Evolutionary conservation across 139 green algal species (phyloP).

Genomic region (Volvox africanus): DNA sequence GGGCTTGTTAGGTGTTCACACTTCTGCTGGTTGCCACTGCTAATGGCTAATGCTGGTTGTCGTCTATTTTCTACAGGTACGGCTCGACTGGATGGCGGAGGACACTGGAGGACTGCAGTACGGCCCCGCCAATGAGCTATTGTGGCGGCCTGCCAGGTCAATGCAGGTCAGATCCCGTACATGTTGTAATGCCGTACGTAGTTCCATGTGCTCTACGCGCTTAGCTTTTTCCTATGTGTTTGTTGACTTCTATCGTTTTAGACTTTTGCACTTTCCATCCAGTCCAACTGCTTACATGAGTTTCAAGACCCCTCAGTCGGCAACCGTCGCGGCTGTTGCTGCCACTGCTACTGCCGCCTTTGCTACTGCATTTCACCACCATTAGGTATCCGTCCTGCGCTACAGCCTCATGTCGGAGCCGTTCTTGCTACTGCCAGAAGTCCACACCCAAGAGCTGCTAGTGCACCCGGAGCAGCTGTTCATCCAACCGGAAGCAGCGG

Average conservation of each 20-base stretch:
- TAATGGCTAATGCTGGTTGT: not conserved
- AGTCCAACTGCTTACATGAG: no score
- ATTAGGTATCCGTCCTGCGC: constrained; percentile 31
- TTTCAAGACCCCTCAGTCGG: no score
- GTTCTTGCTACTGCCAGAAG: constrained; percentile 32
- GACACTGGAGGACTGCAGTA: constrained; percentile 47
- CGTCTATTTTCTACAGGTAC: not conserved
- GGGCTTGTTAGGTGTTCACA: no score
- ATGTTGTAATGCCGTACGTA: not conserved
- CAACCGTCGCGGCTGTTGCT: no score
- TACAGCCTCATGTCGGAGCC: constrained; percentile 27
- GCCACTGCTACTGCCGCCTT: no score
- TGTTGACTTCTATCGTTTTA: no score
- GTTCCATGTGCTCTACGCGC: no score
- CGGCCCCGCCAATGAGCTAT: constrained; percentile 37
- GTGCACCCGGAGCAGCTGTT: not conserved
- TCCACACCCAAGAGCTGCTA: constrained; percentile 19
- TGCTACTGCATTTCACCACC: no score
- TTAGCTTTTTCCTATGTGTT: no score
- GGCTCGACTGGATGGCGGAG: constrained; percentile 24
- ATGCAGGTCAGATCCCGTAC: constrained; percentile 37
- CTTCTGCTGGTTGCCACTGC: no score
- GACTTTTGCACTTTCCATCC: no score
- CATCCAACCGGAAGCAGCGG: not conserved
- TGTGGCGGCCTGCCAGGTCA: constrained; percentile 36